phyloP scores from a whole-genome alignment of 257 asterid species.

The Handroanthus guayacan region DNA sequence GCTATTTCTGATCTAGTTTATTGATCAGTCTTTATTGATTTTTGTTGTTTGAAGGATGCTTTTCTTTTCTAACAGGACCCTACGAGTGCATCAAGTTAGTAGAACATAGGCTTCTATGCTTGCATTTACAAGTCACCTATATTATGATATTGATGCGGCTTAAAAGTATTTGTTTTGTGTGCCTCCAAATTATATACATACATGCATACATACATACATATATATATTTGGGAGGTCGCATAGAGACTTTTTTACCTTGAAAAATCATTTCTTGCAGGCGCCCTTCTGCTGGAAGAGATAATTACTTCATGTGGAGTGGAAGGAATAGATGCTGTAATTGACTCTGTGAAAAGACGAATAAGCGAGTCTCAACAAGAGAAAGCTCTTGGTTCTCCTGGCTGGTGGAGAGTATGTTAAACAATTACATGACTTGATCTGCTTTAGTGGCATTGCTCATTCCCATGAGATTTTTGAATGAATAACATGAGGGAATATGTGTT shows the following conservation, averaged over 20 bases:
- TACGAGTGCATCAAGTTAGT: no score
- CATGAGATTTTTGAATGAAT: not conserved
- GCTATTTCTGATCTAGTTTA: no score
- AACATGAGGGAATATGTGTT: not conserved
- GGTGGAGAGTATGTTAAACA: constrained; percentile 95
- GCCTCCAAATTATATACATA: no score
- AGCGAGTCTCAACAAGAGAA: constrained; percentile 83
- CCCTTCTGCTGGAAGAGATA: constrained; percentile 85
- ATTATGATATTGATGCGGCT: no score
- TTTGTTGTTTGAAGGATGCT: no score
- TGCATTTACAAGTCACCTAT: no score
- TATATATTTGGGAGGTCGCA: constrained; percentile 13
- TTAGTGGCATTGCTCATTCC: not conserved
- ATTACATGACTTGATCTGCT: constrained; percentile 16
- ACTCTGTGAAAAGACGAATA: constrained; percentile 78
- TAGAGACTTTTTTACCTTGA: not conserved
- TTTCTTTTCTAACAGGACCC: no score
- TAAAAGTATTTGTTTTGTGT: no score
- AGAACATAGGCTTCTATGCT: no score
- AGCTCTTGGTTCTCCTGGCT: constrained; percentile 69
- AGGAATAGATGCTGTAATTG: constrained; percentile 84
- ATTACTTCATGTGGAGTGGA: constrained; percentile 66
- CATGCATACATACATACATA: no score
- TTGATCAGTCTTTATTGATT: no score
- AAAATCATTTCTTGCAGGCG: constrained; percentile 58